These are phyloP conservation scores for Fusarium irregulare DNA, from an alignment of 2,329 filamentous ascomycete species.

Conservation along the genomic window DNA sequence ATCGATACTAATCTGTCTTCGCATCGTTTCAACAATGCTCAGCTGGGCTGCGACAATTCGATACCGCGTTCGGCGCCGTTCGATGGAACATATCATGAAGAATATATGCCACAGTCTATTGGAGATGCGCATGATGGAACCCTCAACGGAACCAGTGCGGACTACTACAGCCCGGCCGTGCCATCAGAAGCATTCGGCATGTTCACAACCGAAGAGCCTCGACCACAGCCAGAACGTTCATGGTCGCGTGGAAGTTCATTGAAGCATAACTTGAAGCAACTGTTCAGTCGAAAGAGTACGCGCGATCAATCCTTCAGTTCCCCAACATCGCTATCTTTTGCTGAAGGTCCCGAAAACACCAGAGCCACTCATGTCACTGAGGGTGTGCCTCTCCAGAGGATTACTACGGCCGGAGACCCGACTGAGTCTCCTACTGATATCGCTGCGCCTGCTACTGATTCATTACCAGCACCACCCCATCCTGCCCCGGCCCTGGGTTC, in stretches of 20 bases:
- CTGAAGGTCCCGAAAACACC: constrained; percentile 30
- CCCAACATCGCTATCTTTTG: constrained; percentile 37
- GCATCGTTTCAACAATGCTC: constrained; percentile 12
- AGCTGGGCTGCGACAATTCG: constrained; percentile 24
- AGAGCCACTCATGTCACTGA: constrained; percentile 9
- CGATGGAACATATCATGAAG: constrained; percentile 38
- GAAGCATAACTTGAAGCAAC: constrained; percentile 50
- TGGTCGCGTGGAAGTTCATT: constrained; percentile 52
- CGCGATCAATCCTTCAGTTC: constrained; percentile 48
- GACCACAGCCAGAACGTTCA: constrained; percentile 42
- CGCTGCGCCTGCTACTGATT: constrained; percentile 29
- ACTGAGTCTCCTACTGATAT: constrained; percentile 50
- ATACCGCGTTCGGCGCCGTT: constrained; percentile 39
- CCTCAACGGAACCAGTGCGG: constrained; percentile 53
- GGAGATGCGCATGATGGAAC: constrained; percentile 48
- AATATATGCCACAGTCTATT: constrained; percentile 47
- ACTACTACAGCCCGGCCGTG: constrained; percentile 57
- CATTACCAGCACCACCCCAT: constrained; percentile 23
- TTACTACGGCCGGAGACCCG: constrained; percentile 40
- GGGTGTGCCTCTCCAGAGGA: constrained; percentile 39
- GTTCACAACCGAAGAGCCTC: constrained; percentile 45
- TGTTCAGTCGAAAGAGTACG: constrained; percentile 52
- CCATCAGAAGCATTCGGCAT: constrained; percentile 57
- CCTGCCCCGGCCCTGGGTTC: constrained; percentile 37
- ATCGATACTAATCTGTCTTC: constrained; percentile 33